Conservation (phyloP, 2,329 filamentous ascomycete species). For the Botrytis pseudocinerea region DNA sequence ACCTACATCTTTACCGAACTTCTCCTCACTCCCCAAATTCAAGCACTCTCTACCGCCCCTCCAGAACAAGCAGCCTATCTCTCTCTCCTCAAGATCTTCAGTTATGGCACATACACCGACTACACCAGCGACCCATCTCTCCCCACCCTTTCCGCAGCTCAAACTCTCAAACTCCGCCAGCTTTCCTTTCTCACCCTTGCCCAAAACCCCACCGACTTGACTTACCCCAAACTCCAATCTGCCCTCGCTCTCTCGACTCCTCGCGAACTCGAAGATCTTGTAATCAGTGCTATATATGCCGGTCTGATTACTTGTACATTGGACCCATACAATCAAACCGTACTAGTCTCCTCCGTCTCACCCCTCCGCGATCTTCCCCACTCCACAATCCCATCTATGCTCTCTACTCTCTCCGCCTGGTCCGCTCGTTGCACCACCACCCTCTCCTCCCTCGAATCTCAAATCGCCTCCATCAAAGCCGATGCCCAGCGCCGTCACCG, state of each 20-base stretch:
- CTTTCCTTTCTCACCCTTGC: constrained; percentile 84
- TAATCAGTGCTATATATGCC: constrained; percentile 85
- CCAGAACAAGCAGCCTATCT: constrained; percentile 65
- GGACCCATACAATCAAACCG: constrained; percentile 71
- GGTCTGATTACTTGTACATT: constrained; percentile 80
- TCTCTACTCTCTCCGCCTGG: constrained; percentile 71
- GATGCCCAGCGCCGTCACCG: constrained; percentile 56
- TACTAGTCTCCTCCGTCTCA: constrained; percentile 77
- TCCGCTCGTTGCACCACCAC: constrained; percentile 73
- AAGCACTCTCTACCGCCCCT: constrained; percentile 61
- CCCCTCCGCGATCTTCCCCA: constrained; percentile 85
- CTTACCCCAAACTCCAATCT: constrained; percentile 67
- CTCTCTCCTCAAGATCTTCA: constrained; percentile 81
- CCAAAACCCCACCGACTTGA: constrained; percentile 65
- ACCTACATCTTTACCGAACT: constrained; percentile 95
- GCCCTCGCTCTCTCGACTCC: constrained; percentile 66
- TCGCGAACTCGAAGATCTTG: constrained; percentile 77
- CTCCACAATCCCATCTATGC: constrained; percentile 67
- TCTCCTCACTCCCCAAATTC: constrained; percentile 77
- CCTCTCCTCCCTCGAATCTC: constrained; percentile 71
- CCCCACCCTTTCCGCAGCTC: constrained; percentile 69
- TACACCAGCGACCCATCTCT: constrained; percentile 62
- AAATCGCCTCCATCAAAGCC: constrained; percentile 67
- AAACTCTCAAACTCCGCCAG: constrained; percentile 84
- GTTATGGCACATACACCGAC: constrained; percentile 82